Percentiles rank a stretch among this genome's conserved stretches.
Evolutionary conservation across 2,329 filamentous ascomycete genomes (phyloP).

Genomic region (Graphiopsis chlorocephala): DNA sequence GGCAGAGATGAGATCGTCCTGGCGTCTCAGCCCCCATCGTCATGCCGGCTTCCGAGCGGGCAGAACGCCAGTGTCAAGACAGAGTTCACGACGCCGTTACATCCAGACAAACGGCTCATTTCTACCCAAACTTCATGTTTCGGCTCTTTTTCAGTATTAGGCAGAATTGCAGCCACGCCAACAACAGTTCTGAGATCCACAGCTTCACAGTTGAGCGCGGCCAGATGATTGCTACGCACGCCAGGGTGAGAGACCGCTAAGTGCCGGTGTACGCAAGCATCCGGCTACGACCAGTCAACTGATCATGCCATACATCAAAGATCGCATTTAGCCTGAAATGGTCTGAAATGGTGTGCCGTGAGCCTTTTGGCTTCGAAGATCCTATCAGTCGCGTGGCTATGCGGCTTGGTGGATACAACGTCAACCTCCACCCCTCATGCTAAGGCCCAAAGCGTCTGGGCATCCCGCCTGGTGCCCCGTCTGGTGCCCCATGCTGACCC

Average conservation of each 20-base stretch:
- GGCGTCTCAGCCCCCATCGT: background rate
- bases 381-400: conserved; percentile 11
- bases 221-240: background rate
- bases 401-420: conserved; percentile 5
- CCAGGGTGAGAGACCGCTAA: background rate
- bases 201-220: background rate
- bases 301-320: background rate
- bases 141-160: background rate
- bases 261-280: background rate
- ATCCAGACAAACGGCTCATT: background rate
- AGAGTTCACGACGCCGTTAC: background rate
- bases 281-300: background rate
- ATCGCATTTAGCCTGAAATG: conserved; percentile 13
- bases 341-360: conserved; percentile 10
- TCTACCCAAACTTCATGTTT: background rate
- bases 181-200: background rate
- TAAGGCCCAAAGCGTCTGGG: conserved; percentile 12
- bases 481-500: conserved; percentile 8
- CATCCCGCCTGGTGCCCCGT: conserved; percentile 7
- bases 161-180: background rate
- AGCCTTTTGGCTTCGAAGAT: background rate
- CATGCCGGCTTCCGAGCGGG: conserved; percentile 2
- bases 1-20: conserved; percentile 4
- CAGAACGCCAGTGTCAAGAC: background rate
- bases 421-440: conserved; percentile 12